Percentiles rank a stretch among this genome's conserved stretches.
Conservation (phyloP, 176 grass and related monocot species). For the Rhynchospora pubera region DNA sequence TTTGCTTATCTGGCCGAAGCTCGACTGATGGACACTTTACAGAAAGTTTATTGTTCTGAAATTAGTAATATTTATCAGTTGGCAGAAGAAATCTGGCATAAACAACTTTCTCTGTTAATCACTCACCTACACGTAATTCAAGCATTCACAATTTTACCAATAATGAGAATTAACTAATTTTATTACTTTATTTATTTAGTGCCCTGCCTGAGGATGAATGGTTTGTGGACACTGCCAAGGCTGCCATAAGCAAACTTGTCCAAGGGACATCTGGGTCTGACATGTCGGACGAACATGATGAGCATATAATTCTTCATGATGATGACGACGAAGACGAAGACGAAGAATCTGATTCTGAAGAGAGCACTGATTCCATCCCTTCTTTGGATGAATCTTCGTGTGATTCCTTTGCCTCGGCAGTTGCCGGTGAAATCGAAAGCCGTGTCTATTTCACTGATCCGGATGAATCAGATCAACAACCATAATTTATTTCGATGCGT, state of each 20-base stretch:
- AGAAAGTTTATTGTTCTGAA: not conserved
- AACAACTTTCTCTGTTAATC: not conserved
- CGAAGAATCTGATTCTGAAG: slow-evolving; percentile 64
- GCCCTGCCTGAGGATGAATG: slow-evolving; percentile 86
- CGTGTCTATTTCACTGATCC: slow-evolving; percentile 79
- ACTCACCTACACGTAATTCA: not conserved
- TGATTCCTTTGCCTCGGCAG: slow-evolving; percentile 94
- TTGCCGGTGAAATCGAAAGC: slow-evolving; percentile 70
- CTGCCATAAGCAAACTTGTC: slow-evolving; percentile 81
- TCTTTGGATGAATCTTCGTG: slow-evolving; percentile 34
- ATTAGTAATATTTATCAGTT: not conserved
- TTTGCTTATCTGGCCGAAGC: slow-evolving; percentile 6
- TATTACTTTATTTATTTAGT: slow-evolving; percentile 29
- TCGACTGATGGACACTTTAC: not conserved
- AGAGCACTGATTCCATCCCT: slow-evolving; percentile 33
- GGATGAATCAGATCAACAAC: slow-evolving; percentile 30
- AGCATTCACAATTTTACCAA: not conserved
- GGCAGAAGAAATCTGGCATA: not conserved
- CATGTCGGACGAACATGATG: slow-evolving; percentile 42
- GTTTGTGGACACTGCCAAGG: slow-evolving; percentile 84
- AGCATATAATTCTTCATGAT: slow-evolving; percentile 27
- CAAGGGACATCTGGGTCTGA: slow-evolving; percentile 69
- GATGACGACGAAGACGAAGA: not conserved
- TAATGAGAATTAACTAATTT: not conserved
- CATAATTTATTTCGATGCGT: not conserved